Conservation (phyloP, 768 basidiomycete genomes). For the Saitozyma sp. region DNA sequence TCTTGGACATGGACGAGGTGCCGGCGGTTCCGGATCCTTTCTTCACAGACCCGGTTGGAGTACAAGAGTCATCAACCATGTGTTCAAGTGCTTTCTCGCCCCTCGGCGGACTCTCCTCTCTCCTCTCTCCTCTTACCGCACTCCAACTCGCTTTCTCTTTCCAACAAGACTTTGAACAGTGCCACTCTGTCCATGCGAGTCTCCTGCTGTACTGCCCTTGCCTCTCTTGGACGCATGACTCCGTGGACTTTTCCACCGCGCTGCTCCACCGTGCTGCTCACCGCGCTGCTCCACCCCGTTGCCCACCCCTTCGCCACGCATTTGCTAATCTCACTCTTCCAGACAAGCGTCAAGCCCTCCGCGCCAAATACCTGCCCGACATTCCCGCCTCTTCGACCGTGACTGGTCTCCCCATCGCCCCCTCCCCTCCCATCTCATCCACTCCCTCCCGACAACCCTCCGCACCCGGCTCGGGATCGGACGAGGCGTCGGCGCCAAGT, state of each 20-base stretch:
- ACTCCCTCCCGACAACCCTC: neutral
- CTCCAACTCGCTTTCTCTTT: neutral
- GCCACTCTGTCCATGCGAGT: neutral
- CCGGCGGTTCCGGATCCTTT: no score
- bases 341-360: slow-evolving; percentile 6
- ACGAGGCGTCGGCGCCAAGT: slow-evolving; percentile 10
- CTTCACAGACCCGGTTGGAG: no score
- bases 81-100: no score
- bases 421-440: neutral
- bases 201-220: neutral
- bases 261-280: no score
- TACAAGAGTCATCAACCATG: no score
- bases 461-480: slow-evolving; percentile 2
- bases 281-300: no score
- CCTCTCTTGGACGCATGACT: no score
- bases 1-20: no score
- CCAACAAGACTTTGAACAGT: neutral
- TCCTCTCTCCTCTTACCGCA: neutral
- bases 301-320: no score
- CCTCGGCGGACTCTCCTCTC: no score
- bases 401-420: neutral
- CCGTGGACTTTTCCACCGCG: no score
- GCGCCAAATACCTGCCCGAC: slow-evolving; percentile 8
- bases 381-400: neutral
- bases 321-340: neutral